These are phyloP conservation scores for Penicillium verrucosum DNA, from an alignment of 2,329 filamentous ascomycete species.

Conservation along the genomic window DNA sequence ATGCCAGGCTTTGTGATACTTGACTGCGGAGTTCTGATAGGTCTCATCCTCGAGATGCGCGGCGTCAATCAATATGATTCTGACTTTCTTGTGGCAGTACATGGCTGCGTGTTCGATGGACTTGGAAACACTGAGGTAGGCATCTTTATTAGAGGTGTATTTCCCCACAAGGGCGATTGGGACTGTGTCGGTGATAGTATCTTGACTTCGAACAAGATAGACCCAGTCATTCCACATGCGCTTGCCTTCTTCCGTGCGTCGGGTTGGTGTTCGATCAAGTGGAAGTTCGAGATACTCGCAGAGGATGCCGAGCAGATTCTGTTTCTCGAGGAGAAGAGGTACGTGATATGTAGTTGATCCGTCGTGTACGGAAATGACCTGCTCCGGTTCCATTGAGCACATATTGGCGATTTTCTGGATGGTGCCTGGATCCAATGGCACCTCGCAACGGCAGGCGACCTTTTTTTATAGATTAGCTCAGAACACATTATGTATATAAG, in stretches of 20 bases:
- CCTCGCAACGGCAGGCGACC: slow-evolving; percentile 91
- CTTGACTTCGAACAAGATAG: slow-evolving; percentile 63
- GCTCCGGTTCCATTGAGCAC: slow-evolving; percentile 80
- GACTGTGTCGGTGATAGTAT: slow-evolving; percentile 66
- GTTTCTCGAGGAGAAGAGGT: slow-evolving; percentile 81
- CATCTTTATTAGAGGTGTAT: slow-evolving; percentile 80
- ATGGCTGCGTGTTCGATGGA: slow-evolving; percentile 88
- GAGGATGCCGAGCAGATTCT: slow-evolving; percentile 70
- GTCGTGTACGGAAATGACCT: slow-evolving; percentile 83
- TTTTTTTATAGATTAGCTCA: neutral
- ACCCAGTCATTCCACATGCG: slow-evolving; percentile 79
- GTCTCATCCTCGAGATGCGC: slow-evolving; percentile 72
- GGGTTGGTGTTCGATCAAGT: slow-evolving; percentile 50
- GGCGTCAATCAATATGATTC: slow-evolving; percentile 80
- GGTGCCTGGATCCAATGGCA: slow-evolving; percentile 67
- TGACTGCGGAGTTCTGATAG: slow-evolving; percentile 60
- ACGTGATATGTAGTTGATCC: slow-evolving; percentile 92
- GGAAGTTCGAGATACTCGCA: slow-evolving; percentile 64
- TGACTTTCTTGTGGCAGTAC: slow-evolving; percentile 74
- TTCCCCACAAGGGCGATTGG: slow-evolving; percentile 88
- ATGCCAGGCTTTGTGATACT: slow-evolving; percentile 84
- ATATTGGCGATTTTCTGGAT: slow-evolving; percentile 84
- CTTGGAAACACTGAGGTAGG: slow-evolving; percentile 81
- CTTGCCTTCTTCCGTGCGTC: slow-evolving; percentile 57
- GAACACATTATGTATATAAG: too few relatives aligned